Percentiles rank a stretch among this genome's conserved stretches.
Conservation (phyloP, 164 flowering plant species). For the Kalanchoe fedtschenkoi region DNA sequence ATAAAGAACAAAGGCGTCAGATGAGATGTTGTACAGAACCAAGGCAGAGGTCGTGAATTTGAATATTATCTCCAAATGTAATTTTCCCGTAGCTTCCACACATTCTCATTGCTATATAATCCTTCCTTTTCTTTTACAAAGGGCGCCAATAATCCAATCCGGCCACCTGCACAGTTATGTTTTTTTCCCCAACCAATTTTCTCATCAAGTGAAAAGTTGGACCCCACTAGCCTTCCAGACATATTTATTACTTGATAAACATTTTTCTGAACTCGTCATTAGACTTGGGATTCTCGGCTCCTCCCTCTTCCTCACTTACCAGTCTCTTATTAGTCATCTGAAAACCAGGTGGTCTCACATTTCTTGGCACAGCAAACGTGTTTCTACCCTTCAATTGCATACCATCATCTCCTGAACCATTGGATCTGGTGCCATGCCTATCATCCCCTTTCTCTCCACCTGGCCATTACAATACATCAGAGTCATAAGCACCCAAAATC, state of each 20-base stretch:
- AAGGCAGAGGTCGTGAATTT: no score
- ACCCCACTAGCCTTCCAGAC: neutral
- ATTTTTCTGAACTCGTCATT: conserved; percentile 83
- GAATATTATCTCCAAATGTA: no score
- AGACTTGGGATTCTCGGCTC: conserved; percentile 51
- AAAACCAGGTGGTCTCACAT: conserved; percentile 38
- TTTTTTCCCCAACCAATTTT: no score
- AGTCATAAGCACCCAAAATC: neutral
- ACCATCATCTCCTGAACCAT: conserved; percentile 14
- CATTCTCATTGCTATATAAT: no score
- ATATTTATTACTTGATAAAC: conserved; percentile 31
- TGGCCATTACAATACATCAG: neutral
- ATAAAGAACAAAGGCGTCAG: no score
- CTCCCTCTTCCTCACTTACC: conserved; percentile 18
- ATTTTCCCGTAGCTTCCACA: no score
- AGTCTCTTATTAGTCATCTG: conserved; percentile 17
- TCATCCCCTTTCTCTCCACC: neutral
- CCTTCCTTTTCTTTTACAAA: no score
- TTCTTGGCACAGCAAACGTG: conserved; percentile 73
- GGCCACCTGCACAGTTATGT: no score
- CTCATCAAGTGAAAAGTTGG: no score
- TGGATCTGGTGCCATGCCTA: neutral
- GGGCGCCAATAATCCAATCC: no score
- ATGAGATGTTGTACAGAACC: no score
- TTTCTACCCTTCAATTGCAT: conserved; percentile 55